These are phyloP conservation scores for Isatis tinctoria DNA, from an alignment of 345 rosid genomes.

Conservation along the genomic window DNA sequence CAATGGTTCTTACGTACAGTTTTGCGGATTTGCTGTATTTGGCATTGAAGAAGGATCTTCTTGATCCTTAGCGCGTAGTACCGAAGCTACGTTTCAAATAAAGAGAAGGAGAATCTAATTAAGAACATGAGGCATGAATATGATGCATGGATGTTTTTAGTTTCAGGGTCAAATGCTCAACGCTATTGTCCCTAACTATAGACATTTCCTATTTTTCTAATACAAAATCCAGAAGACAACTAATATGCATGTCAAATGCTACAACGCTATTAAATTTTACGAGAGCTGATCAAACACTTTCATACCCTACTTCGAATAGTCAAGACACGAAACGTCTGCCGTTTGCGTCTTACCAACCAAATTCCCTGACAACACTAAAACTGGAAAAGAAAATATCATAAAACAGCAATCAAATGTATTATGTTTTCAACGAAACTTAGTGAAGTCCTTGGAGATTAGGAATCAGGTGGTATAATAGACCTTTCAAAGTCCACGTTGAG, in stretches of 20 bases:
- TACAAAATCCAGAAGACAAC: too few species aligned
- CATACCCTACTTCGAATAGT: slow-evolving; percentile 1
- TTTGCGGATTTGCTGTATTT: too few species aligned
- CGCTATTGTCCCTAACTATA: not conserved
- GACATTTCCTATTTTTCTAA: not conserved
- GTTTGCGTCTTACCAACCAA: not conserved
- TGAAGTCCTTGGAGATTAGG: not conserved
- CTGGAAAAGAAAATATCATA: not conserved
- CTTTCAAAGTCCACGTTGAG: not conserved
- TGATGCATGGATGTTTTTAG: too few species aligned
- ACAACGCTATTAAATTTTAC: not conserved
- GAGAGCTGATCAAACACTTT: not conserved
- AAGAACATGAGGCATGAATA: too few species aligned
- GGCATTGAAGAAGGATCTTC: too few species aligned
- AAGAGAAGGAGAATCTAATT: too few species aligned
- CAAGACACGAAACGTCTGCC: not conserved
- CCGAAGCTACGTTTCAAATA: too few species aligned
- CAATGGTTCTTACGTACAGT: too few species aligned
- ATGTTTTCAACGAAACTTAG: not conserved
- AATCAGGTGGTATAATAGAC: not conserved
- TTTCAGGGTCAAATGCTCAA: too few species aligned
- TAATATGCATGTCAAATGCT: not conserved
- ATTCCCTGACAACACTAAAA: not conserved
- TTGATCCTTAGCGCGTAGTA: too few species aligned
- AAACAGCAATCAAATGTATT: not conserved